Evolutionary conservation across 2,329 filamentous ascomycete genomes (phyloP).

Genomic region (Xylariaceae sp.): DNA sequence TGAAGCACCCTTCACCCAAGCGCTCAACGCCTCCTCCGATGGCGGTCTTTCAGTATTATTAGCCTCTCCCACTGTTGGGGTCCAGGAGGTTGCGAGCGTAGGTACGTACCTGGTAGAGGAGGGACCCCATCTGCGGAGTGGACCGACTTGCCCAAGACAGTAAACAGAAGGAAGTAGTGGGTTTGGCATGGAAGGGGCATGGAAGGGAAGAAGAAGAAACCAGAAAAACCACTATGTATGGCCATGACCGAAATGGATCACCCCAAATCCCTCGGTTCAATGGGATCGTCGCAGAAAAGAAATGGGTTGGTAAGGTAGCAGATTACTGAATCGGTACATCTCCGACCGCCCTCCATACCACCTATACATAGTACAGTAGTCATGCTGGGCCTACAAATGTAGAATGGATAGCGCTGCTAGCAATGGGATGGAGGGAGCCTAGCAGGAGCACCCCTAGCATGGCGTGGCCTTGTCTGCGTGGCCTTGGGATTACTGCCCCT

Average conservation of each 20-base stretch:
- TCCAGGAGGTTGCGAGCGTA: constrained; percentile 1
- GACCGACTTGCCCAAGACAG: constrained; percentile 12
- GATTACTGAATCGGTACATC: too few relatives aligned
- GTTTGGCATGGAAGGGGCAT: constrained; percentile 10
- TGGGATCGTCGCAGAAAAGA: too few relatives aligned
- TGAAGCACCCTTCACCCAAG: constrained; percentile 11
- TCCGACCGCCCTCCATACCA: too few relatives aligned
- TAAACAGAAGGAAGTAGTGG: constrained; percentile 18
- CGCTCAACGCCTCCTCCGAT: constrained; percentile 15
- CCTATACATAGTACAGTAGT: too few relatives aligned
- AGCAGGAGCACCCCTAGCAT: too few relatives aligned
- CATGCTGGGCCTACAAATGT: too few relatives aligned
- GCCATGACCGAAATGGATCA: background rate
- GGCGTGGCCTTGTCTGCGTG: too few relatives aligned
- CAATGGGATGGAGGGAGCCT: too few relatives aligned
- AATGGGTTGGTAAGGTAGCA: too few relatives aligned
- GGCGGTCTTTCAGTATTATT: constrained; percentile 14
- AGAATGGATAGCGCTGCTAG: too few relatives aligned
- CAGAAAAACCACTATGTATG: background rate
- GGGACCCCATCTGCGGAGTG: background rate
- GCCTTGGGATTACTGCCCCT: too few relatives aligned
- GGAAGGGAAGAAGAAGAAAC: background rate
- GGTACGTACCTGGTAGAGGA: constrained; percentile 4
- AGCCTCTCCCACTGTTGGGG: constrained; percentile 12
- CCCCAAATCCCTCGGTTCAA: background rate